phyloP scores from a whole-genome alignment of 768 basidiomycete genomes.

The Phaffia australis region DNA sequence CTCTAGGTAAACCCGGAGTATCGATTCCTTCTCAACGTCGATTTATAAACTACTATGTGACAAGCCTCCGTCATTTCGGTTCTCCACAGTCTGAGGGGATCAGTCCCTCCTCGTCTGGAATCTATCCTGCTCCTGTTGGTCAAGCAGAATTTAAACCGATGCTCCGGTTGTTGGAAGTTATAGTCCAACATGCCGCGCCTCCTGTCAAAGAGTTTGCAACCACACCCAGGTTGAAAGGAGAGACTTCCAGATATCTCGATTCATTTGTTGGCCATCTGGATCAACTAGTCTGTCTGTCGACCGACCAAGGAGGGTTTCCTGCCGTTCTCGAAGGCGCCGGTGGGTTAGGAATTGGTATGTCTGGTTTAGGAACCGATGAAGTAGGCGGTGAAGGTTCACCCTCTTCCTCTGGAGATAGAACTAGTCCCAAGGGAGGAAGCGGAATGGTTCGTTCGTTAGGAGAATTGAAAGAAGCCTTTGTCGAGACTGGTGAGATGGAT shows the following conservation, averaged over 20 bases:
- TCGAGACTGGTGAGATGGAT: slow-evolving; percentile 22
- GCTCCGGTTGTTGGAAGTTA: slow-evolving; percentile 51
- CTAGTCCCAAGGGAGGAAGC: background rate
- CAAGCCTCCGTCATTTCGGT: slow-evolving; percentile 19
- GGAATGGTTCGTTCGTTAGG: slow-evolving; percentile 19
- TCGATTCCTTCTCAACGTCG: slow-evolving; percentile 72
- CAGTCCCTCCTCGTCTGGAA: slow-evolving; percentile 48
- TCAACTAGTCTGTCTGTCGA: slow-evolving; percentile 1
- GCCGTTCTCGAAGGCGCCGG: slow-evolving; percentile 18
- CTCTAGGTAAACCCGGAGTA: slow-evolving; percentile 46
- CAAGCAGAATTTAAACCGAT: slow-evolving; percentile 37
- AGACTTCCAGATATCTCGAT: slow-evolving; percentile 18
- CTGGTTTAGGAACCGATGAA: slow-evolving; percentile 19
- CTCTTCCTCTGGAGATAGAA: background rate
- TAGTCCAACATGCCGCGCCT: slow-evolving; percentile 52
- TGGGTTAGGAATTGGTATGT: slow-evolving; percentile 22
- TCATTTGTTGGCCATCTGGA: slow-evolving; percentile 11
- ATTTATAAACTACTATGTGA: slow-evolving; percentile 56
- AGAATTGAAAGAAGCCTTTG: slow-evolving; percentile 1
- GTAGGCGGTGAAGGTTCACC: slow-evolving; percentile 15
- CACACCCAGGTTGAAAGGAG: slow-evolving; percentile 31
- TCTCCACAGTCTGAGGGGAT: slow-evolving; percentile 51
- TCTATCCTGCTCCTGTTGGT: slow-evolving; percentile 26
- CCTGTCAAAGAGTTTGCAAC: slow-evolving; percentile 45
- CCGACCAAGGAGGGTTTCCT: slow-evolving; percentile 13